These are phyloP conservation scores for Penicillium herquei DNA, from an alignment of 495 filamentous ascomycete species.

Conservation along the genomic window DNA sequence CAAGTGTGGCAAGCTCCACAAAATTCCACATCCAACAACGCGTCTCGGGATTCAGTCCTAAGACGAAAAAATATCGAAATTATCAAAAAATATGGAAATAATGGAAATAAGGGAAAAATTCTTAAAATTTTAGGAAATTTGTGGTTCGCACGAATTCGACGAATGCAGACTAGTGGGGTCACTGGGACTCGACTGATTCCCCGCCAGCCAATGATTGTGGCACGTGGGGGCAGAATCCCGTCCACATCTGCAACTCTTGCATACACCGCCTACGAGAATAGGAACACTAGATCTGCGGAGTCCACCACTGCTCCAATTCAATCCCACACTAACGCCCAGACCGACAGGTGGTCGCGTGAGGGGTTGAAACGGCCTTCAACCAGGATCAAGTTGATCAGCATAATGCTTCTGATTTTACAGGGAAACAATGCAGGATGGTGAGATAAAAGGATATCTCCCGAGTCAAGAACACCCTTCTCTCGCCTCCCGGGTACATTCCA, in stretches of 20 bases:
- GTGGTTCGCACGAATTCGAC: not conserved
- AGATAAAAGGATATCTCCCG: not conserved
- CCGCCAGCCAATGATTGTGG: slow-evolving; percentile 16
- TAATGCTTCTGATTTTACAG: not conserved
- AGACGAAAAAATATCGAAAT: slow-evolving; percentile 2
- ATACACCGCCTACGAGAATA: slow-evolving; percentile 3
- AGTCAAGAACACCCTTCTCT: too few relatives aligned
- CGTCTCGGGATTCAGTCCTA: too few relatives aligned
- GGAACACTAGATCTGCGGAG: slow-evolving; percentile 4
- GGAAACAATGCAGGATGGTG: not conserved
- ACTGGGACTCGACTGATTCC: not conserved
- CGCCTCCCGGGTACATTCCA: too few relatives aligned
- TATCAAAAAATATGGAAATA: not conserved
- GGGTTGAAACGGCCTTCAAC: not conserved
- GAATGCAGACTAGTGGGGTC: slow-evolving; percentile 10
- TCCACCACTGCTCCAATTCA: not conserved
- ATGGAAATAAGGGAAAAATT: too few relatives aligned
- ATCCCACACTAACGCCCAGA: not conserved
- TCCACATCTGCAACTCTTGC: not conserved
- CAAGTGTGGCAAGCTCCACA: slow-evolving; percentile 20
- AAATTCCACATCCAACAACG: slow-evolving; percentile 1
- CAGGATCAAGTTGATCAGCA: not conserved
- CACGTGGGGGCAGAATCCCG: slow-evolving; percentile 28
- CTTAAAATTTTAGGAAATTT: too few relatives aligned
- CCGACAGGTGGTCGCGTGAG: slow-evolving; percentile 2